A percentile compares a stretch with the other conserved stretches of the same genome.
These are phyloP conservation scores for Penicillium maclennaniae DNA, from an alignment of 495 filamentous ascomycete genomes.

Conservation along the genomic window DNA sequence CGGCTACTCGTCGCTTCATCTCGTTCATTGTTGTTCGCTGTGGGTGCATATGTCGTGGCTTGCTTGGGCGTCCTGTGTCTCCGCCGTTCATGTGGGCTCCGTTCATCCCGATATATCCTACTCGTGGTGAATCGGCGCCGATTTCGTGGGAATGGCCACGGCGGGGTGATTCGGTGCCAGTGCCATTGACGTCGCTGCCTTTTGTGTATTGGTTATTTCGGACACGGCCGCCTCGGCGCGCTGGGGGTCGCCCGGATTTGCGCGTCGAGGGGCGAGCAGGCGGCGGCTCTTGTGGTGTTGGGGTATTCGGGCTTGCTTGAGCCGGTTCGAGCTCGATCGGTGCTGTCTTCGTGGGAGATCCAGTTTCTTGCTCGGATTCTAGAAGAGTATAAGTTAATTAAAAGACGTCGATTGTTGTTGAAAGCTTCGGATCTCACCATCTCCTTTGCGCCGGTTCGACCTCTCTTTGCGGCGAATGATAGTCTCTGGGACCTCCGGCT, in stretches of 20 bases:
- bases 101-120: slow-evolving; percentile 30
- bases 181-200: slow-evolving; percentile 60
- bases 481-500: slow-evolving; percentile 65
- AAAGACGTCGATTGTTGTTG: neutral
- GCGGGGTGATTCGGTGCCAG: slow-evolving; percentile 57
- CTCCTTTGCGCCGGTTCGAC: slow-evolving; percentile 66
- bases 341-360: slow-evolving; percentile 37
- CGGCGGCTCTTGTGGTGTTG: slow-evolving; percentile 45
- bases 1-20: slow-evolving; percentile 80
- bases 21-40: slow-evolving; percentile 77
- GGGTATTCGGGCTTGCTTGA: slow-evolving; percentile 52
- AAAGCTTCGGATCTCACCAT: slow-evolving; percentile 53
- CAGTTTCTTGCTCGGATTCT: slow-evolving; percentile 39
- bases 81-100: slow-evolving; percentile 39
- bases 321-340: slow-evolving; percentile 38
- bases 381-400: slow-evolving; percentile 9
- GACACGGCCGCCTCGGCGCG: slow-evolving; percentile 60
- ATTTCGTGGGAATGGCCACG: slow-evolving; percentile 64
- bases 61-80: slow-evolving; percentile 53
- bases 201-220: slow-evolving; percentile 86
- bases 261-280: slow-evolving; percentile 49
- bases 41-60: slow-evolving; percentile 52
- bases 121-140: slow-evolving; percentile 40
- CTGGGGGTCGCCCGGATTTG: slow-evolving; percentile 65
- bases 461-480: slow-evolving; percentile 70